A percentile compares a stretch with the other conserved stretches of the same genome.
phyloP scores from a whole-genome alignment of 148 eudicot species.

The Diospyros kaki region DNA sequence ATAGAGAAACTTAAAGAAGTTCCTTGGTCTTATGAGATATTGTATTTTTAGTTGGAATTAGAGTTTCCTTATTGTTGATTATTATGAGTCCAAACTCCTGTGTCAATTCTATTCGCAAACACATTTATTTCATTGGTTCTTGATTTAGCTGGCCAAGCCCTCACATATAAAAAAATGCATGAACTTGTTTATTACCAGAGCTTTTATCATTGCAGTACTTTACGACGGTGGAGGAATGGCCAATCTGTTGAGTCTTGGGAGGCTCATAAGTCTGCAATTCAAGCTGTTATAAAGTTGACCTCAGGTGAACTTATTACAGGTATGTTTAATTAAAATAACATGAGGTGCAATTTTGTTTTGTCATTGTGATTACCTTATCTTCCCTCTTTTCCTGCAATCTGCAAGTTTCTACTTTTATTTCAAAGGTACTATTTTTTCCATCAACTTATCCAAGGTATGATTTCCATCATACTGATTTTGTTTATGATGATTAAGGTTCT shows the following conservation, averaged over 20 bases:
- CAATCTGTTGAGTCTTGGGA: conserved; percentile 67
- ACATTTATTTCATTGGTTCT: conserved; percentile 9
- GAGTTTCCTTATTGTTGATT: neutral
- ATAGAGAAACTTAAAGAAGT: too few species aligned
- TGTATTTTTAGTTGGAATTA: too few species aligned
- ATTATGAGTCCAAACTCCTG: neutral
- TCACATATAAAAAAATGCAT: neutral
- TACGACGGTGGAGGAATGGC: conserved; percentile 83
- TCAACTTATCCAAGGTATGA: neutral
- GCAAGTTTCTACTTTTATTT: neutral
- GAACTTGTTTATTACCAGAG: neutral
- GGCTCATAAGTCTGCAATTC: conserved; percentile 79
- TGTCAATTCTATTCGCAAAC: neutral
- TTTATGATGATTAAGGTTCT: conserved; percentile 61
- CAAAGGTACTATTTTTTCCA: neutral
- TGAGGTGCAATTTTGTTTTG: neutral
- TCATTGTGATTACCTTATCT: neutral
- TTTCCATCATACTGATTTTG: neutral
- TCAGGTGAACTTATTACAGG: conserved; percentile 96
- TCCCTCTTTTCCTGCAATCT: neutral
- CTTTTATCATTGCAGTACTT: conserved; percentile 44
- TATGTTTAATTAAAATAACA: conserved; percentile 4
- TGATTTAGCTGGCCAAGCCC: conserved; percentile 3
- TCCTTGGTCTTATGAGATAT: too few species aligned
- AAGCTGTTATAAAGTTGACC: conserved; percentile 69